These are phyloP conservation scores for Melastoma candidum DNA, from an alignment of 441 rosid species.

Conservation along the genomic window DNA sequence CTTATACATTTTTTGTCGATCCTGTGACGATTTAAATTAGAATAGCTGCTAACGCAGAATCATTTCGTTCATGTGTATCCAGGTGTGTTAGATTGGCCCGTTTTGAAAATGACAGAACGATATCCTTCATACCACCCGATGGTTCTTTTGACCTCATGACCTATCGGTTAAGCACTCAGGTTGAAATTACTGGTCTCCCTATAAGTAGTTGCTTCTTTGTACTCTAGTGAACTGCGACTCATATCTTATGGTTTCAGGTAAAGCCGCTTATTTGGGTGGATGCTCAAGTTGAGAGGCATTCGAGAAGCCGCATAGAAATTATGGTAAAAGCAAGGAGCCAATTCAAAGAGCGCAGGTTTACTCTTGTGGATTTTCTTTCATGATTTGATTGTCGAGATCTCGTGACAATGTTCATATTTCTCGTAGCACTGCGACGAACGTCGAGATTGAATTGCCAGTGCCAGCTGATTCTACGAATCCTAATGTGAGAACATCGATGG, in stretches of 20 bases:
- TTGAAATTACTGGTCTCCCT: slow-evolving; percentile 5
- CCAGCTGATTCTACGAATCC: slow-evolving; percentile 93
- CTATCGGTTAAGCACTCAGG: slow-evolving; percentile 89
- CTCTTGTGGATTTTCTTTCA: background rate
- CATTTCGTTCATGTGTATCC: background rate
- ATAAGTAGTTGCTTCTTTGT: background rate
- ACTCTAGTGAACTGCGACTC: background rate
- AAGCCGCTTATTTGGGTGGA: slow-evolving; percentile 99
- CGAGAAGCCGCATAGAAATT: slow-evolving; percentile 93
- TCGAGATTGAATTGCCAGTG: slow-evolving; percentile 92
- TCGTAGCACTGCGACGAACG: slow-evolving; percentile 83
- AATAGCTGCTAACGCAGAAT: too few relatives aligned
- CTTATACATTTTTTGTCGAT: too few relatives aligned
- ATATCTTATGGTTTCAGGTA: slow-evolving; percentile 38
- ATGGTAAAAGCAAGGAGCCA: slow-evolving; percentile 96
- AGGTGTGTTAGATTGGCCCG: slow-evolving; percentile 96
- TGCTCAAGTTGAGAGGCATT: slow-evolving; percentile 96
- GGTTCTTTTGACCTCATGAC: slow-evolving; percentile 97
- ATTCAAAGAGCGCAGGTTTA: slow-evolving; percentile 95
- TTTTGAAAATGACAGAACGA: slow-evolving; percentile 88
- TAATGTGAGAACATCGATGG: slow-evolving; percentile 81
- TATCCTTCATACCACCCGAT: slow-evolving; percentile 92
- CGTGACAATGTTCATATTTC: slow-evolving; percentile 2
- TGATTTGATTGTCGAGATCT: background rate
- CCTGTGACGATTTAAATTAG: too few relatives aligned